Base-by-base conservation (phyloP, 768 basidiomycete genomes). In the Tylopilus sp. region DNA sequence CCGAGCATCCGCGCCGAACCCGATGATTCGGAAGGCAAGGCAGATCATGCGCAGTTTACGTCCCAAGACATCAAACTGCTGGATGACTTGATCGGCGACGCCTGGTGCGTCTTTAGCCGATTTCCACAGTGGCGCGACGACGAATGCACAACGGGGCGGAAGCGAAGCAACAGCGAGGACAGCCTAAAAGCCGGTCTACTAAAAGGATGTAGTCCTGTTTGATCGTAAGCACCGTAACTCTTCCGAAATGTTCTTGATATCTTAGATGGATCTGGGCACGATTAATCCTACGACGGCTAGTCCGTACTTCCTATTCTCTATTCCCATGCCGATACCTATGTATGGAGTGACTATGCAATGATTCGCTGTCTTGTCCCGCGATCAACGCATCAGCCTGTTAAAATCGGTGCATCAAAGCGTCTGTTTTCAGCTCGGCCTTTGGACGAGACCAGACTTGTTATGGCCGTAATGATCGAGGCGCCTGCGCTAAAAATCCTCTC, bases 71-170 rank as follows among this genome's bases (percentile, higher is more conserved):
- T 1, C 6, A 7, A 0, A 4, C 63, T 64, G 38, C 41, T 66
- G 11, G 21, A 41, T 0, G 41, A 61, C 44, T 55, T 64, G 38
- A 36, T 66, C 2, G 44, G 7, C 11, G 63, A 64, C 6, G 64
- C 63, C 21, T 61, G 64, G 64, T 53, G 58, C 23, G 47, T 58
- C 43, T 64, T 68, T 40, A 47, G 30, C 18, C 42, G 25, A 44
- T 68, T 45, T 36, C 21, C 23, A 3, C 13, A 47, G 6, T 68
- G 55, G 54, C 46, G 52, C 30, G 33, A 48, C 28, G 15, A 8
- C 15, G 49, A 50, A 40, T 38, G 48, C 11, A 26, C 20, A 23
- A 15, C 43, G 21, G 18, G 38, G 35, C 26, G 4, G 10, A 38
- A 44, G 3, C 20, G 12, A 23, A 22, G 31, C 5, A 25, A 44